These are phyloP conservation scores for Venturiaceae sp. DNA, from an alignment of 2,329 filamentous ascomycete species.

Conservation along the genomic window DNA sequence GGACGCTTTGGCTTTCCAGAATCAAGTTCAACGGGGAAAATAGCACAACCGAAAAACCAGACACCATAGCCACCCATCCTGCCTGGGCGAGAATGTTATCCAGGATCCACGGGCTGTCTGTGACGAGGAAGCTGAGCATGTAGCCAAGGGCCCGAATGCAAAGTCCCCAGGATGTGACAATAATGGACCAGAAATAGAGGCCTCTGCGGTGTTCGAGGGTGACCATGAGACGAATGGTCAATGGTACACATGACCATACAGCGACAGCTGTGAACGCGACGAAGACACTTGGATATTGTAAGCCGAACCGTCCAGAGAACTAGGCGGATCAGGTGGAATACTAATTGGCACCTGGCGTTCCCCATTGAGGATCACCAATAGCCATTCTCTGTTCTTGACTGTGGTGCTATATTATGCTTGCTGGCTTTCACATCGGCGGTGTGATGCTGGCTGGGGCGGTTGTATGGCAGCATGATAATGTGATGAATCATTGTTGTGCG, in stretches of 20 bases:
- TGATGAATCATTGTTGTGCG: neutral
- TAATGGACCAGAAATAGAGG: slow-evolving; percentile 40
- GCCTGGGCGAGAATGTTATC: neutral
- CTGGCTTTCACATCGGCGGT: neutral
- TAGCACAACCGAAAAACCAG: slow-evolving; percentile 51
- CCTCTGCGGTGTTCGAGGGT: slow-evolving; percentile 38
- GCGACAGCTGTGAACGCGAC: slow-evolving; percentile 4
- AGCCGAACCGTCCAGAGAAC: neutral
- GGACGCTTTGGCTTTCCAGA: slow-evolving; percentile 36
- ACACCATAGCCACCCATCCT: slow-evolving; percentile 52
- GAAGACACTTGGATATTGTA: neutral
- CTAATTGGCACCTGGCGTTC: neutral
- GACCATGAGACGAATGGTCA: slow-evolving; percentile 22
- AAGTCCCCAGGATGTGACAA: slow-evolving; percentile 13
- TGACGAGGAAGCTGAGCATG: neutral
- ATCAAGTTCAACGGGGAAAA: slow-evolving; percentile 55
- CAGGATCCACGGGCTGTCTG: neutral
- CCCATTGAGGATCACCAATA: neutral
- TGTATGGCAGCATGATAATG: neutral
- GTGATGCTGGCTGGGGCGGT: neutral
- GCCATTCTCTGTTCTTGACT: neutral
- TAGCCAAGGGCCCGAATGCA: neutral
- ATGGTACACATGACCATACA: slow-evolving; percentile 4
- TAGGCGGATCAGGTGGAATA: neutral
- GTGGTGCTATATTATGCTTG: neutral